These are phyloP conservation scores for Besnoitia besnoiti DNA, from an alignment of 169 alveolate genomes.

Conservation along the genomic window DNA sequence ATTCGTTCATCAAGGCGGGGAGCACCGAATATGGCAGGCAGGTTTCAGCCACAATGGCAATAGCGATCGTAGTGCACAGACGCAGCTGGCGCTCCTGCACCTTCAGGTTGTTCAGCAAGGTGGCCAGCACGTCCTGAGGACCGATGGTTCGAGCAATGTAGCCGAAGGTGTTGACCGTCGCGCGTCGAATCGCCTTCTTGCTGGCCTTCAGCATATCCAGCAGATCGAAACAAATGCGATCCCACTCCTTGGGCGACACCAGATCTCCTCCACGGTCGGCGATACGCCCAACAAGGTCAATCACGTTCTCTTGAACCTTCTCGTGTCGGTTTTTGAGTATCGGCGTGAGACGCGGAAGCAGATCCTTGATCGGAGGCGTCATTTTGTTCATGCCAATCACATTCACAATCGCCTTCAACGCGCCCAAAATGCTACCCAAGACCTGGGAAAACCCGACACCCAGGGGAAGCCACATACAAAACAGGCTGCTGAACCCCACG, in stretches of 20 bases:
- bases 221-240: conserved; percentile 98
- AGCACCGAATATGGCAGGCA: conserved; percentile 99
- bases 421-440: conserved; percentile 97
- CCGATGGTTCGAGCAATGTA: conserved; percentile 99
- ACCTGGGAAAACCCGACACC: conserved; percentile 19
- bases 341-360: conserved; percentile 99
- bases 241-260: conserved; percentile 99
- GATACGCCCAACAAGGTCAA: conserved; percentile 97
- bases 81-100: conserved; percentile 99
- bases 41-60: conserved; percentile 99
- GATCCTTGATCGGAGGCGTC: conserved; percentile 99
- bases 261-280: conserved; percentile 99
- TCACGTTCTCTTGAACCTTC: conserved; percentile 91
- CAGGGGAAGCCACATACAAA: background rate
- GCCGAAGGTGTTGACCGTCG: conserved; percentile 99
- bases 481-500: too few species aligned
- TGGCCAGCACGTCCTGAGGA: conserved; percentile 99
- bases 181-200: conserved; percentile 96
- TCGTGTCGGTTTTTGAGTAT: conserved; percentile 99
- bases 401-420: conserved; percentile 97
- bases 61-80: conserved; percentile 80
- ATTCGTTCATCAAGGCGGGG: conserved; percentile 99
- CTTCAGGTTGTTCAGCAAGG: conserved; percentile 84
- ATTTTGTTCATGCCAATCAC: conserved; percentile 97
- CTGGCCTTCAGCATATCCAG: conserved; percentile 96